phyloP scores from a whole-genome alignment of 1,284 basidiomycete species.

The Microbotryum lychnidis-dioicae region DNA sequence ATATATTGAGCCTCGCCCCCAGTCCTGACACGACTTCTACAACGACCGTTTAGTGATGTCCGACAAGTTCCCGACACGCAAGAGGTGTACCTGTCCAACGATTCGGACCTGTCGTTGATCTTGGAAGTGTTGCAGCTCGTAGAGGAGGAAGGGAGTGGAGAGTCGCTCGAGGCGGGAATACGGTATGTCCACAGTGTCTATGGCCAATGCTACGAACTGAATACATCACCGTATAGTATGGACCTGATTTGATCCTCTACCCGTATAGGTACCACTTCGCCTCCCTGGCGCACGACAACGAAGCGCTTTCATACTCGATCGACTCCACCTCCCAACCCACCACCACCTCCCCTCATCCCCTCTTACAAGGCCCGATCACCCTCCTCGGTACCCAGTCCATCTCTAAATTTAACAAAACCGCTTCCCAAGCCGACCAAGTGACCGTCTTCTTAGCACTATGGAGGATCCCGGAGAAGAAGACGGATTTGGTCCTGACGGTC shows the following conservation, averaged over 20 bases:
- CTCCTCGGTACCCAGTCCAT: constrained; percentile 63
- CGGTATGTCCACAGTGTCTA: constrained; percentile 28
- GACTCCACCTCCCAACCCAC: constrained; percentile 33
- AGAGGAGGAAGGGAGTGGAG: constrained; percentile 50
- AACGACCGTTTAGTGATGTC: constrained; percentile 52
- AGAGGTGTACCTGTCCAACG: constrained; percentile 76
- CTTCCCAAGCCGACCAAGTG: constrained; percentile 53
- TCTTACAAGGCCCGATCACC: constrained; percentile 53
- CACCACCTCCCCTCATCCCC: constrained; percentile 30
- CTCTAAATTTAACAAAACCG: constrained; percentile 62
- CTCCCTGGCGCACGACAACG: constrained; percentile 86
- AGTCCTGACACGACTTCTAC: neutral
- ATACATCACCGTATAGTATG: constrained; percentile 9
- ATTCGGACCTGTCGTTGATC: constrained; percentile 66
- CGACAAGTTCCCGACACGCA: constrained; percentile 96
- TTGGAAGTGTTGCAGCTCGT: constrained; percentile 77
- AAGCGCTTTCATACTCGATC: constrained; percentile 52
- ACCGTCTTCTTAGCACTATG: constrained; percentile 69
- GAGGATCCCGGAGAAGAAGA: constrained; percentile 48
- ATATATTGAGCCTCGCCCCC: neutral
- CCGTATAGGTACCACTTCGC: constrained; percentile 74
- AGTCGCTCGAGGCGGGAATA: constrained; percentile 40
- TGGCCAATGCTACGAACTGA: constrained; percentile 46
- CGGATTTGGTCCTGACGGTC: constrained; percentile 71
- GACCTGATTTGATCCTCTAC: constrained; percentile 1